phyloP scores from a whole-genome alignment of 208 protist species.

The Plasmodiophora brassicae region DNA sequence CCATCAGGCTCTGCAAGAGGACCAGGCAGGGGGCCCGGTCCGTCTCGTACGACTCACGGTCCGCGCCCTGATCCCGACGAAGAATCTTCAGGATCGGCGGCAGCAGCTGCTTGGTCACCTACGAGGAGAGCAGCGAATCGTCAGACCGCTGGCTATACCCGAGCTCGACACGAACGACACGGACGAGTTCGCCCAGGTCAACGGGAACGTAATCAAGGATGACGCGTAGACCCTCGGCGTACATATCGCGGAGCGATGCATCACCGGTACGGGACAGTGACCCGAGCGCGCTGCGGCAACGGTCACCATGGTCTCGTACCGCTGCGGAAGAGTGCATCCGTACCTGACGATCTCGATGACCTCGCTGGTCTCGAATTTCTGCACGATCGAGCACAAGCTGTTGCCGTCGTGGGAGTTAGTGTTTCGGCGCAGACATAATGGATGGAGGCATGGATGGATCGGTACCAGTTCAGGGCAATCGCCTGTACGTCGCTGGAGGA shows the following conservation, averaged over 20 bases:
- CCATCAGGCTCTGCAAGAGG: not conserved
- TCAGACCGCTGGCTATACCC: not conserved
- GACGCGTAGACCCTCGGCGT: not conserved
- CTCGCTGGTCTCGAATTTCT: constrained; percentile 10
- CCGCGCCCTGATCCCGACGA: not conserved
- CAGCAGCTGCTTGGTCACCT: no score
- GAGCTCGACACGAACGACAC: not conserved
- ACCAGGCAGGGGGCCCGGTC: not conserved
- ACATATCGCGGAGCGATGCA: not conserved
- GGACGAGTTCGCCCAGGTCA: not conserved
- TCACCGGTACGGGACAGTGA: no score
- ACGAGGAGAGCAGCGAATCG: not conserved
- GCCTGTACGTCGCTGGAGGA: constrained; percentile 3
- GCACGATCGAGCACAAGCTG: not conserved
- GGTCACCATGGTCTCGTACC: no score
- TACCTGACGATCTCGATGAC: no score
- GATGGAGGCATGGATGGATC: no score
- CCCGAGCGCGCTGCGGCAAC: no score
- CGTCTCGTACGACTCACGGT: not conserved
- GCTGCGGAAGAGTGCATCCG: no score
- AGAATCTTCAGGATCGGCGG: no score
- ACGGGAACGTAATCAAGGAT: not conserved
- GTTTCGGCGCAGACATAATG: no score
- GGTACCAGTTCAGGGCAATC: constrained; percentile 10
- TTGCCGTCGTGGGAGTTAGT: no score